A percentile compares a stretch with the other conserved stretches of the same genome.
Conservation (phyloP, 1,284 basidiomycete species). For the Tilletia setariae region DNA sequence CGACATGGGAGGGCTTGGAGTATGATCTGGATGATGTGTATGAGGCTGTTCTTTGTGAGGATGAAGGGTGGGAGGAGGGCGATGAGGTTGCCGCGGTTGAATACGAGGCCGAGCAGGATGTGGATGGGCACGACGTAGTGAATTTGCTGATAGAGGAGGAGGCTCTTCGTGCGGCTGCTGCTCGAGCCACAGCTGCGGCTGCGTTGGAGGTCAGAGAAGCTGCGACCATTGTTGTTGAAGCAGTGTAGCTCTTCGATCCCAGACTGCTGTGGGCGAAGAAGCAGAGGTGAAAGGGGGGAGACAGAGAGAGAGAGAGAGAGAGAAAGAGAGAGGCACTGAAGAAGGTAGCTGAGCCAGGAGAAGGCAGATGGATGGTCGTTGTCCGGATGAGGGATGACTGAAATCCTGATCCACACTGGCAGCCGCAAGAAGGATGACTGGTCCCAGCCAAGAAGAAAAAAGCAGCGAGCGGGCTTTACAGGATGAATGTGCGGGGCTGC, state of each 20-base stretch:
- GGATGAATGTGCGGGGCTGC: no score
- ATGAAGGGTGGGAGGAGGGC: constrained; percentile 18
- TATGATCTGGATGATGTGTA: constrained; percentile 13
- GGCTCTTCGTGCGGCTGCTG: neutral
- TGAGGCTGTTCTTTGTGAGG: constrained; percentile 10
- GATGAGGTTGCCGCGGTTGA: constrained; percentile 21
- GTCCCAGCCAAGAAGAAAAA: no score
- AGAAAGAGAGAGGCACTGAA: neutral
- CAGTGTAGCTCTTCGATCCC: neutral
- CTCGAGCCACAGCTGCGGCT: neutral
- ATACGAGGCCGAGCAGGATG: neutral
- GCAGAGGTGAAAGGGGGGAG: neutral
- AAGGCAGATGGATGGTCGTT: neutral
- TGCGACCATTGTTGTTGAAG: constrained; percentile 4
- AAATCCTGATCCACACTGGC: no score
- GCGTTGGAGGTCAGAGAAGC: neutral
- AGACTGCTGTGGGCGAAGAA: neutral
- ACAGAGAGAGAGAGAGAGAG: neutral
- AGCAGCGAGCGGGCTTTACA: no score
- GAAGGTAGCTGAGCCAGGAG: no score
- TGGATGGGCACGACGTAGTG: neutral
- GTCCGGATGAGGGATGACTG: no score
- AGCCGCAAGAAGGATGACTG: no score
- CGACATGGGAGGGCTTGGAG: neutral
- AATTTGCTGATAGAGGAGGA: neutral